Evolutionary conservation across 2,329 filamentous ascomycete genomes (phyloP).

Genomic region (Myriosclerotinia curreyana): DNA sequence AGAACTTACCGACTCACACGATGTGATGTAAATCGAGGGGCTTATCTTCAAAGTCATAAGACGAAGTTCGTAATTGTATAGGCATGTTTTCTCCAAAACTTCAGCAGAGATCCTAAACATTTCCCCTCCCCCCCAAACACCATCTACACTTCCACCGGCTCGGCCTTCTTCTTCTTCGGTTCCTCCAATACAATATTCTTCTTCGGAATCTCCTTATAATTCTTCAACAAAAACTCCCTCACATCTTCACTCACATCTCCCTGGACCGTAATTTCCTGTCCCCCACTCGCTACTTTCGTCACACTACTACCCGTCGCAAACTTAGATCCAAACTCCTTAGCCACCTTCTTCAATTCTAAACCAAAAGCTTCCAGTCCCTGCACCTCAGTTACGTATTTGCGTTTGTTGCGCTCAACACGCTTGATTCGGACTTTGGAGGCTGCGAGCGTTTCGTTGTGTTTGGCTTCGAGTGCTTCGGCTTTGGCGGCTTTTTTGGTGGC

Average conservation of each 20-base stretch:
- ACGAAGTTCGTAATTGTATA: background rate
- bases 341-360: constrained; percentile 89
- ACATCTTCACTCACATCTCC: constrained; percentile 96
- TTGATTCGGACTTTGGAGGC: constrained; percentile 85
- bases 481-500: constrained; percentile 96
- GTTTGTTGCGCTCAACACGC: constrained; percentile 96
- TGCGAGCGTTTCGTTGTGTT: constrained; percentile 74
- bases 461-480: constrained; percentile 81
- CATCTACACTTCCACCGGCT: constrained; percentile 10
- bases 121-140: too few relatives aligned
- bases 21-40: background rate
- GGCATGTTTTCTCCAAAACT: background rate
- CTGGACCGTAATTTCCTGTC: constrained; percentile 96
- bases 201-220: constrained; percentile 86
- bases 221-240: constrained; percentile 83
- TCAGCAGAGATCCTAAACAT: background rate
- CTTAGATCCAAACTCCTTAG: constrained; percentile 98
- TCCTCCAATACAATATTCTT: constrained; percentile 94
- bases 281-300: constrained; percentile 79
- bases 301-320: constrained; percentile 93
- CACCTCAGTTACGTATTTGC: constrained; percentile 94
- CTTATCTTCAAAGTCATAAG: background rate
- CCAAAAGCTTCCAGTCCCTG: constrained; percentile 86
- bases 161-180: constrained; percentile 90
- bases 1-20: background rate